phyloP scores from a whole-genome alignment of 2,329 filamentous ascomycete species.

The Pseudocercospora ulei region DNA sequence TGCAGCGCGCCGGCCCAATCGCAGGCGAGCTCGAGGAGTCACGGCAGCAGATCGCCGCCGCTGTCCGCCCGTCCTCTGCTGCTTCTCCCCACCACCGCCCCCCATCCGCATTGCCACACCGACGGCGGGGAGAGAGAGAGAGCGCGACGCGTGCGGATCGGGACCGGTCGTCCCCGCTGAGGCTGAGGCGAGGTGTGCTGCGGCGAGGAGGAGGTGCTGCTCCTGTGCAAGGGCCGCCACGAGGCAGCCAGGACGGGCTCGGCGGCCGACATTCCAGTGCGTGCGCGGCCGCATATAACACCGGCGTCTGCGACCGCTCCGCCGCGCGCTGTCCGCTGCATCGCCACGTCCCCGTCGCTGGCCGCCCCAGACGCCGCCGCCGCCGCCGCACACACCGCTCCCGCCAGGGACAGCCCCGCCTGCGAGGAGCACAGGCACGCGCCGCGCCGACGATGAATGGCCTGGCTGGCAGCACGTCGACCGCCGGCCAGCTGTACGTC shows the following conservation, averaged over 20 bases:
- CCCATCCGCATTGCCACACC: background rate
- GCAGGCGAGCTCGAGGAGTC: constrained; percentile 2
- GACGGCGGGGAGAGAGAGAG: constrained; percentile 3
- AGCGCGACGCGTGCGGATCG: background rate
- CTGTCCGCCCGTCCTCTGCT: constrained; percentile 1
- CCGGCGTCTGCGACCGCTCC: background rate
- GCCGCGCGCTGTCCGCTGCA: no score
- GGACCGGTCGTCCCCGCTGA: background rate
- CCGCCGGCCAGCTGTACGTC: constrained; percentile 64
- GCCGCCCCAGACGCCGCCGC: constrained; percentile 2
- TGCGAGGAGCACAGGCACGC: no score
- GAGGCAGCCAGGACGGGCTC: constrained; percentile 3
- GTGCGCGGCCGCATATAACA: constrained; percentile 3
- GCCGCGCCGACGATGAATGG: constrained; percentile 48
- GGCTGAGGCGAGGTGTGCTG: background rate
- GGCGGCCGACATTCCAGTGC: constrained; percentile 4
- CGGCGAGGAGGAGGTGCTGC: background rate
- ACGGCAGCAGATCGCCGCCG: constrained; percentile 2
- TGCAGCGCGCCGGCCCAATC: constrained; percentile 4
- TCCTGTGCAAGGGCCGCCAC: background rate
- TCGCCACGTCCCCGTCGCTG: no score
- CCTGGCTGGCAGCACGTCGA: constrained; percentile 43
- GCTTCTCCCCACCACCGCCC: background rate
- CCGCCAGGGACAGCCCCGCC: constrained; percentile 3
- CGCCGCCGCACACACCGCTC: constrained; percentile 1